phyloP scores from a whole-genome alignment of 768 basidiomycete species.

The Trametes meyenii region DNA sequence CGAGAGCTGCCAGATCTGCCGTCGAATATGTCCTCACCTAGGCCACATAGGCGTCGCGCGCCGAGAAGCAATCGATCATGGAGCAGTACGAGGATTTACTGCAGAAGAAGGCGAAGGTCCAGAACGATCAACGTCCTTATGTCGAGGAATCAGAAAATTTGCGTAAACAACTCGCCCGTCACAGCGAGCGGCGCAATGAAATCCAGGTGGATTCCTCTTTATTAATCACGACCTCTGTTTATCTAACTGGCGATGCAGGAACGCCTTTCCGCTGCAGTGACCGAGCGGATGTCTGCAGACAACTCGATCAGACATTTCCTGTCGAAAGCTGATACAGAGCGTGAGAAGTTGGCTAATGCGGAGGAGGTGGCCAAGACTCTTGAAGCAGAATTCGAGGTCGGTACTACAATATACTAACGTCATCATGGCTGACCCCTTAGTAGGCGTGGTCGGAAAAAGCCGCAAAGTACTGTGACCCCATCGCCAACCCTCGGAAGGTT shows the following conservation, averaged over 20 bases:
- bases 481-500: conserved; percentile 59
- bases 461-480: conserved; percentile 57
- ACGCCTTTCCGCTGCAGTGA: conserved; percentile 52
- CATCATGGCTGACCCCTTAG: neutral
- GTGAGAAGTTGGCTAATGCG: conserved; percentile 45
- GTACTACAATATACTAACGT: conserved; percentile 20
- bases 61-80: conserved; percentile 50
- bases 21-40: neutral
- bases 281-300: conserved; percentile 53
- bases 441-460: conserved; percentile 72
- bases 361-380: conserved; percentile 53
- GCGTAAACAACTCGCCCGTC: conserved; percentile 53
- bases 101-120: conserved; percentile 48
- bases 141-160: conserved; percentile 48
- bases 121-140: conserved; percentile 47
- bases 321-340: conserved; percentile 55
- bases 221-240: neutral
- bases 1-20: neutral
- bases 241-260: conserved; percentile 40
- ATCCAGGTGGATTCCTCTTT: conserved; percentile 46
- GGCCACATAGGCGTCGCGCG: conserved; percentile 52
- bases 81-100: conserved; percentile 53
- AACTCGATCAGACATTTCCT: conserved; percentile 49
- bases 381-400: conserved; percentile 64
- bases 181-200: conserved; percentile 45